Evolutionary conservation across 768 basidiomycete genomes (phyloP).

Genomic region (Termitomyces titanicus): DNA sequence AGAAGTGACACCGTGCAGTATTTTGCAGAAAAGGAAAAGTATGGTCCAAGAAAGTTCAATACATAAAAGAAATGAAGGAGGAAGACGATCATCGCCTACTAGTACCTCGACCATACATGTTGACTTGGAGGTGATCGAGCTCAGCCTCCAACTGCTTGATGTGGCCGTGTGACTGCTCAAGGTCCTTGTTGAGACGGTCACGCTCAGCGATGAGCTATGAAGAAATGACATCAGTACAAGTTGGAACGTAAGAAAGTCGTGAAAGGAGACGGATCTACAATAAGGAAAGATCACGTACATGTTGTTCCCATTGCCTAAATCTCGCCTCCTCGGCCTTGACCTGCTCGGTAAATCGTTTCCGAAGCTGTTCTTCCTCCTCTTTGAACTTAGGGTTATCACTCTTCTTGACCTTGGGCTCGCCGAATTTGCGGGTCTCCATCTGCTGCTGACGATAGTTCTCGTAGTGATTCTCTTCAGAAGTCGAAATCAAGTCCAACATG

Average conservation of each 20-base stretch:
- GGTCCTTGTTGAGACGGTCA: conserved; percentile 98
- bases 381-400: conserved; percentile 99
- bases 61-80: background rate
- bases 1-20: conserved; percentile 6
- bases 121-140: conserved; percentile 84
- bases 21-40: conserved; percentile 14
- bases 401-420: conserved; percentile 98
- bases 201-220: conserved; percentile 93
- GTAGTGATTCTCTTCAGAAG: conserved; percentile 94
- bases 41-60: conserved; percentile 15
- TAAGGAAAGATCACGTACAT: conserved; percentile 51
- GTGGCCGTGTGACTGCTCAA: conserved; percentile 87
- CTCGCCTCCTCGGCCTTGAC: conserved; percentile 98
- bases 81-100: conserved; percentile 48
- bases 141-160: conserved; percentile 92
- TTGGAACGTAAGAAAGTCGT: background rate
- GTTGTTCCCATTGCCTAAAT: conserved; percentile 99
- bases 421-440: conserved; percentile 99
- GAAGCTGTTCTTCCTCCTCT: conserved; percentile 95
- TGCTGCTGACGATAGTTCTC: conserved; percentile 97
- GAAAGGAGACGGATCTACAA: background rate
- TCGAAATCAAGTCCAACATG: conserved; percentile 97
- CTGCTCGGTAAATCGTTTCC: conserved; percentile 99
- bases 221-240: conserved; percentile 11
- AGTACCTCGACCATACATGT: conserved; percentile 69